Percentiles rank a stretch among this genome's conserved stretches.
These are phyloP conservation scores for Schoenoplectus triqueter DNA, from an alignment of 202 grass and related monocot species.

Conservation along the genomic window DNA sequence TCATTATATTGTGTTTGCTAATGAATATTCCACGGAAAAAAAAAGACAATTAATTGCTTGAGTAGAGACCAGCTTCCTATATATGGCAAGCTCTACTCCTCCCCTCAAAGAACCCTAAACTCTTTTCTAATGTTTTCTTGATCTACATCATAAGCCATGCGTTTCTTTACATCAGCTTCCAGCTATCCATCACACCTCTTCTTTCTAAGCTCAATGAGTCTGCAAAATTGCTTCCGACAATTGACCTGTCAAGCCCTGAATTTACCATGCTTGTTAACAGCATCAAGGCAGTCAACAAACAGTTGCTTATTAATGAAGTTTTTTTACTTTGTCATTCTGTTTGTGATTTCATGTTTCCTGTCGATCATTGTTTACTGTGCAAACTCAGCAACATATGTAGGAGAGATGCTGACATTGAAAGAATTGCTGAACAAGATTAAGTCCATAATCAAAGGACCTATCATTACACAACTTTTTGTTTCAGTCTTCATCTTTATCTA, in stretches of 20 bases:
- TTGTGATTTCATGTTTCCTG: neutral
- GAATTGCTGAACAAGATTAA: slow-evolving; percentile 50
- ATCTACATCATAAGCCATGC: slow-evolving; percentile 3
- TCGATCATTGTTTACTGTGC: slow-evolving; percentile 43
- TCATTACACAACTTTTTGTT: slow-evolving; percentile 43
- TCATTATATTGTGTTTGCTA: too few species aligned
- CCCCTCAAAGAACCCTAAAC: slow-evolving; percentile 54
- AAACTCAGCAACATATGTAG: slow-evolving; percentile 48
- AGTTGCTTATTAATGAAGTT: slow-evolving; percentile 36
- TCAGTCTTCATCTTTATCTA: neutral
- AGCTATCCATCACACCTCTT: slow-evolving; percentile 52
- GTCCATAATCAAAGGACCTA: slow-evolving; percentile 37
- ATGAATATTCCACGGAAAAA: too few species aligned
- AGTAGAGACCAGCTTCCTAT: slow-evolving; percentile 40
- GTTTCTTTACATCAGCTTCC: slow-evolving; percentile 21
- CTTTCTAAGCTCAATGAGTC: neutral
- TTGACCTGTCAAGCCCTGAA: slow-evolving; percentile 44
- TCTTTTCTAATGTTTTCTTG: slow-evolving; percentile 44
- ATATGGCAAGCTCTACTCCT: slow-evolving; percentile 47
- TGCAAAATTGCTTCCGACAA: neutral
- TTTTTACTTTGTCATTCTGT: slow-evolving; percentile 14
- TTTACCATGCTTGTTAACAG: slow-evolving; percentile 26
- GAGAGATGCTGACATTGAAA: slow-evolving; percentile 46
- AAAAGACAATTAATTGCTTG: too few species aligned
- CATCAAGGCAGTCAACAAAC: neutral